phyloP scores from a whole-genome alignment of 345 rosid species.

The Eucalyptus curtisii region DNA sequence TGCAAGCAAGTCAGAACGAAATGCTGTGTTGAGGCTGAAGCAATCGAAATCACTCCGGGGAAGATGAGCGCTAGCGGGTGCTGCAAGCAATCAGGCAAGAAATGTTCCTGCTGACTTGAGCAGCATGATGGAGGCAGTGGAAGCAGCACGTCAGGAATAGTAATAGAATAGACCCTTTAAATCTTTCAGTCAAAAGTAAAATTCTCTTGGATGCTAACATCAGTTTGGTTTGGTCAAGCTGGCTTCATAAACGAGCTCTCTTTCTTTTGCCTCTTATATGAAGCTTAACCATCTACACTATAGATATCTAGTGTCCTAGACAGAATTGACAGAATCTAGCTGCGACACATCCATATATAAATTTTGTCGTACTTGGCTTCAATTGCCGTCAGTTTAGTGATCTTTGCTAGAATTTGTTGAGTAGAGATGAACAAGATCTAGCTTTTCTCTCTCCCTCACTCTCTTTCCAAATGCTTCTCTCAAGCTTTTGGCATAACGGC shows the following conservation, averaged over 20 bases:
- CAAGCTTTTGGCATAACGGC: background rate
- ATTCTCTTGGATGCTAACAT: background rate
- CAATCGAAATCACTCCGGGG: background rate
- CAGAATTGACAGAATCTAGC: background rate
- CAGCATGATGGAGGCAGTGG: background rate
- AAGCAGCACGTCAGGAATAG: background rate
- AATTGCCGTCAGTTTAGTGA: background rate
- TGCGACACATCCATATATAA: background rate
- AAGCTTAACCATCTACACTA: background rate
- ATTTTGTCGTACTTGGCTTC: background rate
- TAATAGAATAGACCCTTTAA: background rate
- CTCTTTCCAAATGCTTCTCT: background rate
- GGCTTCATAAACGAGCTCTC: background rate
- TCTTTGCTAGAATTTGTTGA: background rate
- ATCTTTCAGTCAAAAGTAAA: background rate
- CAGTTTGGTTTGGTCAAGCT: background rate
- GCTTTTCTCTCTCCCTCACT: background rate
- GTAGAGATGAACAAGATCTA: background rate
- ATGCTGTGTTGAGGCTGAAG: background rate
- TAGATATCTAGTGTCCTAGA: background rate
- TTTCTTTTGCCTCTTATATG: background rate
- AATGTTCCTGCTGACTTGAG: background rate
- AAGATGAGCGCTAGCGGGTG: background rate
- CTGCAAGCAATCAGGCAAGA: background rate
- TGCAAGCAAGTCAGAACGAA: background rate